Evolutionary conservation across 139 green algal genomes (phyloP).

Genomic region (Tetradesmus obliquus): DNA sequence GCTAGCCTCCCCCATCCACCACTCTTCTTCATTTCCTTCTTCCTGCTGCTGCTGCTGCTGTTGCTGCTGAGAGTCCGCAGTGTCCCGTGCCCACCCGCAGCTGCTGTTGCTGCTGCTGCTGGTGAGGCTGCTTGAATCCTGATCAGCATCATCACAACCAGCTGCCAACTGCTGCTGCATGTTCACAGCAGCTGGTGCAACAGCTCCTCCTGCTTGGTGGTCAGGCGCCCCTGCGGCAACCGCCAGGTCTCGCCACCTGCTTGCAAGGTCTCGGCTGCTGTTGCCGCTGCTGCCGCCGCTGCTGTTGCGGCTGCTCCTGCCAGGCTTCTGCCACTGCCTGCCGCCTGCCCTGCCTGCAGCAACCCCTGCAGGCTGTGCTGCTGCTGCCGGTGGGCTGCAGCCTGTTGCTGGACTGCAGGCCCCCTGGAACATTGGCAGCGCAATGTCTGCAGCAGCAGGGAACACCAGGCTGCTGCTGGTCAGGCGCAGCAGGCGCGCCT

Average conservation of each 20-base stretch:
- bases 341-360: not conserved
- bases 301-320: not conserved
- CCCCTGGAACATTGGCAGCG: not conserved
- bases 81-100: not conserved
- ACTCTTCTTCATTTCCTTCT: not conserved
- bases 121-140: not conserved
- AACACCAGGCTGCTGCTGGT: constrained; percentile 13
- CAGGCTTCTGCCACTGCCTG: not conserved
- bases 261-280: not conserved
- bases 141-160: not conserved
- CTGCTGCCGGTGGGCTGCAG: not conserved
- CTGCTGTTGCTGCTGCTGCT: not conserved
- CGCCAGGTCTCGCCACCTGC: not conserved
- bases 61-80: not conserved
- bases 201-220: not conserved
- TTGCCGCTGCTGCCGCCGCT: not conserved
- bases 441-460: constrained; percentile 16
- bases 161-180: not conserved
- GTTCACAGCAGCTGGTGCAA: not conserved
- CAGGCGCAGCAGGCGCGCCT: not conserved
- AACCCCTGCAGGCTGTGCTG: not conserved
- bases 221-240: not conserved
- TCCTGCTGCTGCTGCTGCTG: not conserved
- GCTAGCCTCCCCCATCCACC: not conserved
- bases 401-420: not conserved